Conservation (phyloP, 108 stramenopile genomes). For the Schizochytrium sp. region DNA sequence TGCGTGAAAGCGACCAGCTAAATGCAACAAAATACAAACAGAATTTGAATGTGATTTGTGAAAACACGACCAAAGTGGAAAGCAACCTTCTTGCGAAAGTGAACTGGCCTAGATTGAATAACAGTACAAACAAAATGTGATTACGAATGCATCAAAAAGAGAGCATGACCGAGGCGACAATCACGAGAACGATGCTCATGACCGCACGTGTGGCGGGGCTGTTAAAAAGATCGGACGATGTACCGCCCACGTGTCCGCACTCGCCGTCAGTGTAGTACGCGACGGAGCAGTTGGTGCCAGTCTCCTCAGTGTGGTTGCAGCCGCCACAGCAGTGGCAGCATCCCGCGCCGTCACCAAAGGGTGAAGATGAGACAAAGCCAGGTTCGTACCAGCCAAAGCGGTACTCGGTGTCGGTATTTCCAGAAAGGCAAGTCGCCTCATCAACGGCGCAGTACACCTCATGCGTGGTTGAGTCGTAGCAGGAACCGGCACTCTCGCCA, state of each 20-base stretch:
- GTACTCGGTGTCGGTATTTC: neutral
- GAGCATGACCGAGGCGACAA: no score
- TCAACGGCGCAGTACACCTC: neutral
- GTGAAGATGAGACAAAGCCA: neutral
- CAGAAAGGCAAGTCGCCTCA: neutral
- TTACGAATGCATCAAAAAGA: no score
- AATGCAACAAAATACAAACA: no score
- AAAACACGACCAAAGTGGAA: no score
- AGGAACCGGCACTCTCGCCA: neutral
- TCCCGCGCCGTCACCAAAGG: neutral
- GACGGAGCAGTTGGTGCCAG: neutral
- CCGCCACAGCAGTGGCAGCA: conserved; percentile 26
- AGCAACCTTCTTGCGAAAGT: no score
- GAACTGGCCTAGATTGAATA: no score
- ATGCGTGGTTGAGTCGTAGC: neutral
- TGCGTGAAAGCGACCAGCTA: no score
- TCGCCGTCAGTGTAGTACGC: conserved; percentile 10
- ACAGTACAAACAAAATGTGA: no score
- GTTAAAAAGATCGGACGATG: neutral
- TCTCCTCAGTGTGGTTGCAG: conserved; percentile 27
- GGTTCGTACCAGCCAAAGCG: neutral
- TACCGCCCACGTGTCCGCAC: neutral
- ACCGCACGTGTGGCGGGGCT: no score
- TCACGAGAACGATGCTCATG: no score
- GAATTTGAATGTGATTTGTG: no score